Conservation (phyloP, 768 basidiomycete genomes). For the Boletus pseudo-olivaceus region DNA sequence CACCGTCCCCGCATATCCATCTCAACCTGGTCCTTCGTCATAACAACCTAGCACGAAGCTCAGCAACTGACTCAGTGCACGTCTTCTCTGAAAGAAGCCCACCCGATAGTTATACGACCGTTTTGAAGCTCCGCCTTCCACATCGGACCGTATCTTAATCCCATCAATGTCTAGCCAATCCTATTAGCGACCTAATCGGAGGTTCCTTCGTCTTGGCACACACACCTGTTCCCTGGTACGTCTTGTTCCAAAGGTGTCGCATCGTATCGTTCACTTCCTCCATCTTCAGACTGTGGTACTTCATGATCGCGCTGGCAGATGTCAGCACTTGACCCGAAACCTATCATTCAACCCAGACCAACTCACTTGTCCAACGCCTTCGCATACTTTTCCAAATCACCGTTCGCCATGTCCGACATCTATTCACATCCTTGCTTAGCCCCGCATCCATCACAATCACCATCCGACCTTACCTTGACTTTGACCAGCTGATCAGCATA, state of each 20-base stretch:
- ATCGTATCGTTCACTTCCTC: conserved; percentile 99
- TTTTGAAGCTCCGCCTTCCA: conserved; percentile 85
- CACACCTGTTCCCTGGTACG: conserved; percentile 95
- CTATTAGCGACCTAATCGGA: conserved; percentile 11
- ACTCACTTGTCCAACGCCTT: conserved; percentile 94
- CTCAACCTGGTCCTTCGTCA: conserved; percentile 98
- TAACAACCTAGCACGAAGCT: conserved; percentile 69
- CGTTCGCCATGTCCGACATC: conserved; percentile 98
- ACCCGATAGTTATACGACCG: conserved; percentile 97
- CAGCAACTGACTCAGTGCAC: conserved; percentile 9
- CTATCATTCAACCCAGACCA: background rate
- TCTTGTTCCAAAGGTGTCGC: conserved; percentile 97
- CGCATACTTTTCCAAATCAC: conserved; percentile 94
- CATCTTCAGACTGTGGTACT: conserved; percentile 97
- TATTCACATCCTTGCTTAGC: conserved; percentile 27
- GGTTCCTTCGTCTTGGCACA: conserved; percentile 21
- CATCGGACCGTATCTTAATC: conserved; percentile 91
- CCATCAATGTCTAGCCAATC: conserved; percentile 83
- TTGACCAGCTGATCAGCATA: conserved; percentile 91
- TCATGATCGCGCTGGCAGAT: conserved; percentile 86
- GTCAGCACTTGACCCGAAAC: conserved; percentile 12
- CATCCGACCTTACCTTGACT: conserved; percentile 68
- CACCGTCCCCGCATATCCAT: conserved; percentile 99
- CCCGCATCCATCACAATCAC: background rate
- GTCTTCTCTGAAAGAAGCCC: conserved; percentile 26